Percentiles rank a stretch among this genome's conserved stretches.
Evolutionary conservation across 2,329 filamentous ascomycete species (phyloP).

Genomic region (Cladosporium colombiae): DNA sequence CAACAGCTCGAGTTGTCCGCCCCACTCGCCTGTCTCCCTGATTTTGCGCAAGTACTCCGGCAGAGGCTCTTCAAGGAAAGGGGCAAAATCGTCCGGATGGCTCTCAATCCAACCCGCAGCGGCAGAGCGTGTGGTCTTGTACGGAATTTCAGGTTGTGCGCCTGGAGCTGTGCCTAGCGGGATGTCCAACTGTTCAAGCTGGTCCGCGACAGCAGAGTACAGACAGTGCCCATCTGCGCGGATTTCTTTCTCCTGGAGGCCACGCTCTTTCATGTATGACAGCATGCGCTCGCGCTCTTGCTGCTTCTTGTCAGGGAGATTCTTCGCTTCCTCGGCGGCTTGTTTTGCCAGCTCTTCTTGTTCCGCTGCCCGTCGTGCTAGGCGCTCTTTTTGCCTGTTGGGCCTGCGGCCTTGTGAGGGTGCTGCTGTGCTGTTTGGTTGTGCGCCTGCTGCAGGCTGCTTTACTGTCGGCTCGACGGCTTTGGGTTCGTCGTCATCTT

Average conservation of each 20-base stretch:
- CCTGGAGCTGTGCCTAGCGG: constrained; percentile 39
- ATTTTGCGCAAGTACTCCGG: constrained; percentile 74
- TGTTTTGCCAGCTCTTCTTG: constrained; percentile 67
- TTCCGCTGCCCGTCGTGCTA: constrained; percentile 86
- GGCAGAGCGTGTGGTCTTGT: constrained; percentile 66
- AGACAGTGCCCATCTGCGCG: constrained; percentile 91
- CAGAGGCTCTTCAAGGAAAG: constrained; percentile 82
- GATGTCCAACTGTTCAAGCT: constrained; percentile 58
- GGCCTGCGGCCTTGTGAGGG: constrained; percentile 57
- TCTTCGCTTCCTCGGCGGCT: constrained; percentile 73
- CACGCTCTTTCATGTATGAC: constrained; percentile 62
- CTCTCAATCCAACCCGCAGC: constrained; percentile 76
- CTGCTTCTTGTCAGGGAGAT: constrained; percentile 71
- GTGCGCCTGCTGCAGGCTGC: neutral
- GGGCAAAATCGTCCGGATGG: constrained; percentile 77
- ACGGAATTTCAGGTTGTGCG: constrained; percentile 41
- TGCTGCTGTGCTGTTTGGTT: neutral
- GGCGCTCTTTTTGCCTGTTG: constrained; percentile 86
- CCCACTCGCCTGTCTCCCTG: constrained; percentile 89
- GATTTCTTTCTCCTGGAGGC: constrained; percentile 75
- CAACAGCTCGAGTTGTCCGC: constrained; percentile 84
- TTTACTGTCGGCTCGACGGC: constrained; percentile 3
- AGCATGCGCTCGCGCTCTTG: constrained; percentile 72
- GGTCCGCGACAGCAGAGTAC: constrained; percentile 87
- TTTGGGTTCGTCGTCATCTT: neutral